These are phyloP conservation scores for Trametes coccinea DNA, from an alignment of 768 basidiomycete species.

Conservation along the genomic window DNA sequence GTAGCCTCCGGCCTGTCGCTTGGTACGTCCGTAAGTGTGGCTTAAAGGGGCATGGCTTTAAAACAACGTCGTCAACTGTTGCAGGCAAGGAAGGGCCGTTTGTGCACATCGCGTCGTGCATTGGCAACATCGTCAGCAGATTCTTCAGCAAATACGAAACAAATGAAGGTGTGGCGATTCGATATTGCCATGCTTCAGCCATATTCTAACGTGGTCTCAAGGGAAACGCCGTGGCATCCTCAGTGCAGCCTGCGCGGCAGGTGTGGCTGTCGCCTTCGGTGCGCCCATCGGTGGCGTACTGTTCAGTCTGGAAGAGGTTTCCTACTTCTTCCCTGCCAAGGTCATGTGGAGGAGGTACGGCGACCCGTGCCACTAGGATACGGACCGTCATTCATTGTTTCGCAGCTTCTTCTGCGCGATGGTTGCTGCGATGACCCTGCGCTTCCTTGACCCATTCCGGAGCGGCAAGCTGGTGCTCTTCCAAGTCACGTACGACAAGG, in stretches of 20 bases:
- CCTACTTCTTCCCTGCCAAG: slow-evolving; percentile 96
- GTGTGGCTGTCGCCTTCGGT: slow-evolving; percentile 96
- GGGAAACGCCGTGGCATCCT: slow-evolving; percentile 93
- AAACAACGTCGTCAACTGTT: not conserved
- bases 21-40: slow-evolving; percentile 42
- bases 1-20: slow-evolving; percentile 92
- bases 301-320: slow-evolving; percentile 94
- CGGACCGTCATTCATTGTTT: slow-evolving; percentile 32
- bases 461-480: slow-evolving; percentile 93
- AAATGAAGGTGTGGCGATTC: slow-evolving; percentile 69
- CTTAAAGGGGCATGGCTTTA: not conserved
- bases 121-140: slow-evolving; percentile 91
- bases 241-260: slow-evolving; percentile 95
- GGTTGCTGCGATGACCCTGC: slow-evolving; percentile 92
- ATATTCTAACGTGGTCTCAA: slow-evolving; percentile 31
- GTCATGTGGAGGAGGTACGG: slow-evolving; percentile 92
- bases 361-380: not conserved
- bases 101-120: slow-evolving; percentile 90
- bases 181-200: not conserved
- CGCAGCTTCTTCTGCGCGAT: slow-evolving; percentile 95
- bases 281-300: slow-evolving; percentile 93
- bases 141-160: slow-evolving; percentile 87
- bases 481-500: slow-evolving; percentile 88
- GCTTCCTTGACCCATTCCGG: slow-evolving; percentile 92
- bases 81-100: slow-evolving; percentile 73